These are phyloP conservation scores for Verbena officinalis DNA, from an alignment of 257 asterid genomes.

Conservation along the genomic window DNA sequence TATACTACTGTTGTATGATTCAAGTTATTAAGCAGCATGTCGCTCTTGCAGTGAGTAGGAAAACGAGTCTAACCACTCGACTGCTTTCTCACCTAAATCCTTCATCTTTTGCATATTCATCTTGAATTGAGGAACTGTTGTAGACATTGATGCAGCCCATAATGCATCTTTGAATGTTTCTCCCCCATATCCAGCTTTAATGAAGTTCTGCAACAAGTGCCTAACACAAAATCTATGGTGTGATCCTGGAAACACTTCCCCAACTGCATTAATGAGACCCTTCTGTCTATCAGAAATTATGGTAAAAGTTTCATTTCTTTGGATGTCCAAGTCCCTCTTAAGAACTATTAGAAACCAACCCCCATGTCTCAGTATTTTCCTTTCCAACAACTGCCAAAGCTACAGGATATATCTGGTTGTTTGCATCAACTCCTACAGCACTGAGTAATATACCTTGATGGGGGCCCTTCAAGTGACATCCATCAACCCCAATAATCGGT, in stretches of 20 bases:
- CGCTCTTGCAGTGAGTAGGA: not conserved
- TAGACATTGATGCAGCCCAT: not conserved
- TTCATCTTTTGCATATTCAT: not conserved
- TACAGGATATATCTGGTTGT: not conserved
- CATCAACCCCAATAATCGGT: not conserved
- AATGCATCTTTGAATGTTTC: no score
- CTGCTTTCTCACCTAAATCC: not conserved
- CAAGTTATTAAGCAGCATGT: conserved; percentile 8
- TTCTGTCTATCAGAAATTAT: conserved; percentile 6
- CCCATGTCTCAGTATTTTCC: not conserved
- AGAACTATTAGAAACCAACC: not conserved
- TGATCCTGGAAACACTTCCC: not conserved
- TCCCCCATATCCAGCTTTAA: not conserved
- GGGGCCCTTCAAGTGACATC: not conserved
- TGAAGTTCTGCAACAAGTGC: not conserved
- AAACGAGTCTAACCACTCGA: not conserved
- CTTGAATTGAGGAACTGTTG: not conserved
- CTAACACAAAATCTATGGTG: not conserved
- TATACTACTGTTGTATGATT: not conserved
- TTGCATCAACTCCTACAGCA: not conserved
- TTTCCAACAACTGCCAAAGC: not conserved
- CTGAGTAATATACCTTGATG: not conserved
- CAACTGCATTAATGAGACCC: not conserved
- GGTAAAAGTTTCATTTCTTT: not conserved
- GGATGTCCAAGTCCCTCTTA: not conserved